Conservation (phyloP, 2,329 filamentous ascomycete species). For the Penicillium polonicum region DNA sequence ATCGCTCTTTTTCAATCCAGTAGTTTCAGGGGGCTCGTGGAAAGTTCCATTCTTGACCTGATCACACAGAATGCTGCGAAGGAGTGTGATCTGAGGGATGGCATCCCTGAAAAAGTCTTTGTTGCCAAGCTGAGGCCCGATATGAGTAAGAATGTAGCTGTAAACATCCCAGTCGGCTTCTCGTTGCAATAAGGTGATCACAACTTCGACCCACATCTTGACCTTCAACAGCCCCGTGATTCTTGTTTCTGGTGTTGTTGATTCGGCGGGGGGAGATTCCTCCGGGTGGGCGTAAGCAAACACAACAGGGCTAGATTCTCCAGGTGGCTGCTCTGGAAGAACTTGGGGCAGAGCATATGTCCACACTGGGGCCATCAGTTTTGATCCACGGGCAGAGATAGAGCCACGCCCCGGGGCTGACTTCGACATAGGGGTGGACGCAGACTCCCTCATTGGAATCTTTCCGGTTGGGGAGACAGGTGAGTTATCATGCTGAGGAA, state of each 20-base stretch:
- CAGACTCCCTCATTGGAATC: slow-evolving; percentile 33
- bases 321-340: slow-evolving; percentile 54
- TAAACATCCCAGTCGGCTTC: slow-evolving; percentile 88
- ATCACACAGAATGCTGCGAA: slow-evolving; percentile 76
- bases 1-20: slow-evolving; percentile 80
- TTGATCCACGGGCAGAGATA: slow-evolving; percentile 35
- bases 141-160: slow-evolving; percentile 81
- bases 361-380: slow-evolving; percentile 52
- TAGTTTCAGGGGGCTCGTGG: slow-evolving; percentile 75
- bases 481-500: slow-evolving; percentile 39
- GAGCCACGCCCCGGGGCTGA: slow-evolving; percentile 33
- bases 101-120: slow-evolving; percentile 77
- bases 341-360: slow-evolving; percentile 55
- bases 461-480: slow-evolving; percentile 29
- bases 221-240: slow-evolving; percentile 53
- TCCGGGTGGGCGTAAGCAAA: slow-evolving; percentile 49
- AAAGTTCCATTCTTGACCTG: slow-evolving; percentile 76
- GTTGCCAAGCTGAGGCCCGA: slow-evolving; percentile 86
- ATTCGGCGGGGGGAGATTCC: slow-evolving; percentile 30
- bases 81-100: slow-evolving; percentile 69
- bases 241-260: slow-evolving; percentile 31
- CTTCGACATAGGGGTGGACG: slow-evolving; percentile 30
- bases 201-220: slow-evolving; percentile 70
- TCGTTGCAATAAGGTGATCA: slow-evolving; percentile 70
- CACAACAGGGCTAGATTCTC: slow-evolving; percentile 50